Conservation (phyloP, 2,329 filamentous ascomycete species). For the Aureobasidium sp. region DNA sequence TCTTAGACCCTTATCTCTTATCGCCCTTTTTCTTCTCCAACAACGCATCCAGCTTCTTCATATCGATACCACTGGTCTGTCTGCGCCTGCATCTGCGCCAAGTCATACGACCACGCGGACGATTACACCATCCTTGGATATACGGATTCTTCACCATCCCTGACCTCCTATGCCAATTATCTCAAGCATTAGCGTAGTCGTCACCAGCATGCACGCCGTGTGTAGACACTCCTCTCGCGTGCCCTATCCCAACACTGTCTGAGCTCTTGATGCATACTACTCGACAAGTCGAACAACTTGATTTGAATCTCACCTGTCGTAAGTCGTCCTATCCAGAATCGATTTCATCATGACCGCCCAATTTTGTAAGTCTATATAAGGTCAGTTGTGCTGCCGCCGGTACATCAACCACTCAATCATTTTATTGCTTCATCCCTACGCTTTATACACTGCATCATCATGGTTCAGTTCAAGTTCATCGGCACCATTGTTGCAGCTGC, state of each 20-base stretch:
- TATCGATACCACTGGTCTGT: neutral
- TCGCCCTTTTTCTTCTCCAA: neutral
- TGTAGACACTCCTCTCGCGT: neutral
- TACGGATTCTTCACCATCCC: neutral
- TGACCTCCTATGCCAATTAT: neutral
- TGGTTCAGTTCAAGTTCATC: neutral
- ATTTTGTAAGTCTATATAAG: neutral
- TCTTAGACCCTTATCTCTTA: constrained; percentile 7
- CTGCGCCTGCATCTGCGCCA: neutral
- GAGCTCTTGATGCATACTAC: neutral
- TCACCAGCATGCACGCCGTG: neutral
- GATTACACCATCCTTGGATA: neutral
- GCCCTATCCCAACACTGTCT: neutral
- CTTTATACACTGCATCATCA: neutral
- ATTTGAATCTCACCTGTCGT: neutral
- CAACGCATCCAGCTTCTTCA: neutral
- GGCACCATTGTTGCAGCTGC: neutral
- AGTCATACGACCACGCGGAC: neutral
- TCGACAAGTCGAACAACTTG: neutral
- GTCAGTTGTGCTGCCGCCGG: neutral
- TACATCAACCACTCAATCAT: neutral
- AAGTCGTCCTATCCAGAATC: neutral
- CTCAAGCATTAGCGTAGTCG: neutral
- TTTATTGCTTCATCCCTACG: too few relatives aligned
- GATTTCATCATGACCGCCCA: neutral